Evolutionary conservation across 768 basidiomycete species (phyloP).

Genomic region (Russula lepida): DNA sequence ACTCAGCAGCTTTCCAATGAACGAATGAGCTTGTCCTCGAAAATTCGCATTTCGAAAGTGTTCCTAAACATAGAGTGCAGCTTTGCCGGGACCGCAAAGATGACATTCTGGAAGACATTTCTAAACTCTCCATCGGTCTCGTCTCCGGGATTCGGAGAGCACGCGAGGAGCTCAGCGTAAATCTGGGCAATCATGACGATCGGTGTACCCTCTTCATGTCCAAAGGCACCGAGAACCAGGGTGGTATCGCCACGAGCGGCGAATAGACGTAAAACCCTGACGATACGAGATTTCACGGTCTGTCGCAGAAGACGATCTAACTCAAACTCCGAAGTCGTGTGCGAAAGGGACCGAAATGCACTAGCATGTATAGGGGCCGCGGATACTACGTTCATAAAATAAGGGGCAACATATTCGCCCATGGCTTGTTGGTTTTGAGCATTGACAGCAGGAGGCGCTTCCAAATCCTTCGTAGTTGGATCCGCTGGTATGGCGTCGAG

Average conservation of each 20-base stretch:
- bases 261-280: slow-evolving; percentile 9
- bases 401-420: slow-evolving; percentile 20
- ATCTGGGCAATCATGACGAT: slow-evolving; percentile 11
- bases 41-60: slow-evolving; percentile 17
- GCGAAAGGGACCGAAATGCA: neutral
- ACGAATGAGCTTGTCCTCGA: slow-evolving; percentile 12
- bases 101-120: slow-evolving; percentile 16
- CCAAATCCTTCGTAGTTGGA: slow-evolving; percentile 18
- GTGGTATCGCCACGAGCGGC: slow-evolving; percentile 11
- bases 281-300: slow-evolving; percentile 14
- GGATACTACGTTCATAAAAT: slow-evolving; percentile 19
- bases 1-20: slow-evolving; percentile 4
- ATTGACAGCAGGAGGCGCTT: slow-evolving; percentile 17
- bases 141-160: neutral
- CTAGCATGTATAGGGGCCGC: slow-evolving; percentile 1
- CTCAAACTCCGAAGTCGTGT: neutral
- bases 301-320: slow-evolving; percentile 1
- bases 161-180: slow-evolving; percentile 19
- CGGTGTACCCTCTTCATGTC: slow-evolving; percentile 12
- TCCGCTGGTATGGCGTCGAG: slow-evolving; percentile 21
- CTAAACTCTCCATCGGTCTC: slow-evolving; percentile 2
- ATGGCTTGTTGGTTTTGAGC: slow-evolving; percentile 16
- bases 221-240: slow-evolving; percentile 16
- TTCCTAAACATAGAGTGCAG: slow-evolving; percentile 4
- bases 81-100: slow-evolving; percentile 16